Base-by-base conservation (phyloP, 306 rosid species). In the Quercus alba region DNA sequence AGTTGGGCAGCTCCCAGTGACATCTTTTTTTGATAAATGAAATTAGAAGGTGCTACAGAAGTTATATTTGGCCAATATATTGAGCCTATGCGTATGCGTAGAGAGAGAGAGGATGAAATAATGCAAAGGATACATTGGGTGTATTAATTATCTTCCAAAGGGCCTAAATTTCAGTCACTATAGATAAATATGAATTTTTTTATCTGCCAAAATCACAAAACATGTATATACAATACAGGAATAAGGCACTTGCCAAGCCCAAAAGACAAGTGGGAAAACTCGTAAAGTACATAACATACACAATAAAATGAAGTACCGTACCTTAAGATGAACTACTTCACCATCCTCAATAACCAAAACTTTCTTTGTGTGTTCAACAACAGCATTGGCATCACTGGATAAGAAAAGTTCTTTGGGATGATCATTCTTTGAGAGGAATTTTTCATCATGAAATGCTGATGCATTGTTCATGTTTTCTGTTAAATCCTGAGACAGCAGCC, bases 251-350 rank as follows among this genome's bases (percentile, higher is more conserved):
- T 23, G 72, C 52, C 72, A 68, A 68, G 20, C 38, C 72, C 52
- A 68, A 35, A 67, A 33, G 52, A n/a, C 28, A 10, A 38, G 54
- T 19, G 52, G 26, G 38, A 35, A 21, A 79, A 62, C 18, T 13
- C 3, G 25, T 57, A 9, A 6, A 62, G 54, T 57, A 2, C 12
- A 41, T 18, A 17, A 55, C 35, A 52, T 18, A 12, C 14, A 62
- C 1, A 14, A 35, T 28, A 71, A 49, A 75, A 46, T 72, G 80
- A 62, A 57, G 46, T 25, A 67, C 30, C 76, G 81, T 83, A 95
- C 99, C 99, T 91, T 95, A 57, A 95, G 88, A 89, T 95, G 99
- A 74, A 95, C 96, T 26, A 95, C 96, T 93, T 95, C 99, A 75
- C 90, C 96, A 85, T 95, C 99, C 90, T 93, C 97, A 76, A 95